Evolutionary conservation across 1,284 basidiomycete species (phyloP), one percentile per base, ranked within the genome.

Genomic region (Apiotrichum montevideense): DNA sequence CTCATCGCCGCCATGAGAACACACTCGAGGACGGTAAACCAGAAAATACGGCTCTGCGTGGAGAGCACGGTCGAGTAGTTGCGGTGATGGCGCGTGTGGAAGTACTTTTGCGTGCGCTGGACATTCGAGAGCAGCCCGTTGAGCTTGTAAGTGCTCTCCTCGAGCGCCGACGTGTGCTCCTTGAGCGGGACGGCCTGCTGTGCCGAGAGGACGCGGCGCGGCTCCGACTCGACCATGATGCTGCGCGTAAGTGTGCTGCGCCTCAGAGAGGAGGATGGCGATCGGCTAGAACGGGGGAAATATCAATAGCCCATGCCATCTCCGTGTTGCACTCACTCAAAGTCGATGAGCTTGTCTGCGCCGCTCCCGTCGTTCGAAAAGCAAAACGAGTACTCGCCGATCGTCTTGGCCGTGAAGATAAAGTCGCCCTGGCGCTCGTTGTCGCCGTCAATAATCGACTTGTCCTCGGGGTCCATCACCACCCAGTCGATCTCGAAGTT

Each of bases 361-460:
- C 93, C 82, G 4, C 88, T 90, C 8, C 87, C 90, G 84, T 95
- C 90, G 77, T 98, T 99, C 73, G 93, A 88, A 74, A 99, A 97
- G 80, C 96, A 99, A 80, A 99, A 98, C 3, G 91, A 80, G 78
- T 98, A 98, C 82, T 99, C 96, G 68, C 95, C 95, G 56, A 87
- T 41, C 42, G 42, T 83, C 78, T 97, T 94, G 11, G 90, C 95
- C 4, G 96, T 98, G 64, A 98, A 85, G 61, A 99, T 90, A 71
- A 87, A 97, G 83, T 99, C 96, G 44, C 95, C 92, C 70, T 98
- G 93, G 39, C 90, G 85, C 71, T 98, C 94, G 45, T 86, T 85
- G 64, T 83, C 76, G 54, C 92, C 96, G 54, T 92, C 87, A 46
- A 98, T 83, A 41, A 98, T 76, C 47, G 94, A 79, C 70, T 86